Evolutionary conservation across 2,329 filamentous ascomycete genomes (phyloP).

Genomic region (Aspergillaceae sp.): DNA sequence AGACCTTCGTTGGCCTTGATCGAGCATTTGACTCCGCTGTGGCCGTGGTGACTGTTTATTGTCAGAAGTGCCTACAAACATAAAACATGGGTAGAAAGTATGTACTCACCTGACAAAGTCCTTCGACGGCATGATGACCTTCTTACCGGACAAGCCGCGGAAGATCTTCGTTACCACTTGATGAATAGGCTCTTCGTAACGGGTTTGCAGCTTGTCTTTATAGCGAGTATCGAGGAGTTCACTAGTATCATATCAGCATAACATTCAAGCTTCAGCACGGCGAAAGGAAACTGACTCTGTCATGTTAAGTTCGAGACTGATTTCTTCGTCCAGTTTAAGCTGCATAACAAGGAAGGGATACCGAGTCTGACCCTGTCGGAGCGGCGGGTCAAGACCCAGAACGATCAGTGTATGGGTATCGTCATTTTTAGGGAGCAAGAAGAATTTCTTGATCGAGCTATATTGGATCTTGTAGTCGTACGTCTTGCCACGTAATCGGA

Average conservation of each 20-base stretch:
- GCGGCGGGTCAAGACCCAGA: conserved; percentile 84
- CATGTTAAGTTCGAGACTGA: conserved; percentile 92
- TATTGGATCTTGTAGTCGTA: conserved; percentile 99
- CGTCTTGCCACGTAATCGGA: conserved; percentile 93
- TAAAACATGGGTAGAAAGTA: neutral
- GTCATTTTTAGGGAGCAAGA: conserved; percentile 97
- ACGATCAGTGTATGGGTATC: conserved; percentile 93
- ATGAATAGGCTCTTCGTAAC: conserved; percentile 90
- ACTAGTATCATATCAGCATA: conserved; percentile 17
- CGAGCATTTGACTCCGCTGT: conserved; percentile 97
- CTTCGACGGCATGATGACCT: conserved; percentile 85
- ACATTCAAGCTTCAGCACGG: too few species aligned
- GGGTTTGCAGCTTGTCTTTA: conserved; percentile 76
- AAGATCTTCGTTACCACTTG: conserved; percentile 94
- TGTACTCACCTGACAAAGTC: conserved; percentile 66
- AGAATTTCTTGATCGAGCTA: conserved; percentile 96
- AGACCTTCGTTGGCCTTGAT: conserved; percentile 99
- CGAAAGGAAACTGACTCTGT: conserved; percentile 50
- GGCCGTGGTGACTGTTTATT: conserved; percentile 62
- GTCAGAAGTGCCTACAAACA: conserved; percentile 1
- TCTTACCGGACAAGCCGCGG: conserved; percentile 87
- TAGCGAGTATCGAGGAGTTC: conserved; percentile 78
- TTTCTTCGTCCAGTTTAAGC: conserved; percentile 94
- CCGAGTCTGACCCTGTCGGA: conserved; percentile 92
- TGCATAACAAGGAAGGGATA: conserved; percentile 99